Conservation (phyloP, 2,329 filamentous ascomycete genomes). For the Coniochaeta sp. region DNA sequence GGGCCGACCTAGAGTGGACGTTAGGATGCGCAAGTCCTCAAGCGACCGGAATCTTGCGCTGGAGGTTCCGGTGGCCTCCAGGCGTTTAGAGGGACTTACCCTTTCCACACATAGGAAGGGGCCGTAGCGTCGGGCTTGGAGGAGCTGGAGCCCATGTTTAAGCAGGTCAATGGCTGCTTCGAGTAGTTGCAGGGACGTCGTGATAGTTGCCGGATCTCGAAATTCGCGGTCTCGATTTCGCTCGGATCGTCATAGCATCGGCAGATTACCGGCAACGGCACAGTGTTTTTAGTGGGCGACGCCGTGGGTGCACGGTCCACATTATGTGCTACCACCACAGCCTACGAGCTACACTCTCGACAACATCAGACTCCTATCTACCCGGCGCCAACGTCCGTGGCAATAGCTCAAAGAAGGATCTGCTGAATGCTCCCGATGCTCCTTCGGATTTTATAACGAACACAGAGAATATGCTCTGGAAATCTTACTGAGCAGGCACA, state of each 20-base stretch:
- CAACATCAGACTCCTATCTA: too few relatives aligned
- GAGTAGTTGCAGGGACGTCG: neutral
- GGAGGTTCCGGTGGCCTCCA: too few relatives aligned
- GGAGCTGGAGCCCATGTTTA: conserved; percentile 1
- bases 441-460: too few relatives aligned
- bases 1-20: conserved; percentile 25
- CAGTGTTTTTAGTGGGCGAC: neutral
- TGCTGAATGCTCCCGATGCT: too few relatives aligned
- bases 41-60: too few relatives aligned
- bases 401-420: too few relatives aligned
- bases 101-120: neutral
- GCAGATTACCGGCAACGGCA: neutral
- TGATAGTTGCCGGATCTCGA: neutral
- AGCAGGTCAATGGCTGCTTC: conserved; percentile 1
- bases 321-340: neutral
- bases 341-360: too few relatives aligned
- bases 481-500: too few relatives aligned
- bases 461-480: too few relatives aligned
- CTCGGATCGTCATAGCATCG: neutral
- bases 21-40: neutral
- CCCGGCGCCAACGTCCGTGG: too few relatives aligned
- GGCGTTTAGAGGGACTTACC: neutral
- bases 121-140: neutral
- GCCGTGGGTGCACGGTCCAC: neutral
- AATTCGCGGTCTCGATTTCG: neutral